These are phyloP conservation scores for Macrotyloma uniflorum DNA, from an alignment of 306 rosid species.

Conservation along the genomic window DNA sequence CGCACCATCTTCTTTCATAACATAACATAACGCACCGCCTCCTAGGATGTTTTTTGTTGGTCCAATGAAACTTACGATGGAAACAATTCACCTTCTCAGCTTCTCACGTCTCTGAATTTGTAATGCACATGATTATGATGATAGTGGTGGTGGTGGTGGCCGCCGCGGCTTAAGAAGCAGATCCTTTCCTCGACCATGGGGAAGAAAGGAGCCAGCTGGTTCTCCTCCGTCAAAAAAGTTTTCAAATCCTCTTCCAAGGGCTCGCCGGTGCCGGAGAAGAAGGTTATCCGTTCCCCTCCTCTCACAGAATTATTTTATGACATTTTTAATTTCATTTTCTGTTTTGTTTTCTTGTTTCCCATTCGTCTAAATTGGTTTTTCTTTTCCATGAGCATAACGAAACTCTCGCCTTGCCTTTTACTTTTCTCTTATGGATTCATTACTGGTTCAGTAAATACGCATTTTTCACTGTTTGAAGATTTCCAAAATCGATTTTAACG, in stretches of 20 bases:
- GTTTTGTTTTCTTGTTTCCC: background rate
- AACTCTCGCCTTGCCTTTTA: background rate
- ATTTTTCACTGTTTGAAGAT: background rate
- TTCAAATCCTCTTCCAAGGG: constrained; percentile 77
- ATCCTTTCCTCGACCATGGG: constrained; percentile 63
- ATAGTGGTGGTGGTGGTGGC: no score
- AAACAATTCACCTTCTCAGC: background rate
- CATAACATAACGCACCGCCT: background rate
- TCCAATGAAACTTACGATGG: background rate
- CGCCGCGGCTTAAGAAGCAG: constrained; percentile 23
- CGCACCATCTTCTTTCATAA: background rate
- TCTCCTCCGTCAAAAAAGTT: constrained; percentile 86
- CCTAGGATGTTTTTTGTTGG: background rate
- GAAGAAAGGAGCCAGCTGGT: constrained; percentile 87
- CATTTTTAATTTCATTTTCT: background rate
- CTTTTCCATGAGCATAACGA: background rate
- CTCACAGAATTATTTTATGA: background rate
- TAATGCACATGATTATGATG: constrained; percentile 24
- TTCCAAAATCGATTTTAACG: background rate
- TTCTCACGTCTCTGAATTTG: constrained; percentile 34
- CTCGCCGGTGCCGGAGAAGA: constrained; percentile 54
- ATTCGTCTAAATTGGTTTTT: background rate
- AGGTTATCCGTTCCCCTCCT: constrained; percentile 49
- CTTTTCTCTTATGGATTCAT: background rate
- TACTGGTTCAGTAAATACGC: background rate